These are phyloP conservation scores for Suillus variegatus DNA, from an alignment of 768 basidiomycete species.

Conservation along the genomic window DNA sequence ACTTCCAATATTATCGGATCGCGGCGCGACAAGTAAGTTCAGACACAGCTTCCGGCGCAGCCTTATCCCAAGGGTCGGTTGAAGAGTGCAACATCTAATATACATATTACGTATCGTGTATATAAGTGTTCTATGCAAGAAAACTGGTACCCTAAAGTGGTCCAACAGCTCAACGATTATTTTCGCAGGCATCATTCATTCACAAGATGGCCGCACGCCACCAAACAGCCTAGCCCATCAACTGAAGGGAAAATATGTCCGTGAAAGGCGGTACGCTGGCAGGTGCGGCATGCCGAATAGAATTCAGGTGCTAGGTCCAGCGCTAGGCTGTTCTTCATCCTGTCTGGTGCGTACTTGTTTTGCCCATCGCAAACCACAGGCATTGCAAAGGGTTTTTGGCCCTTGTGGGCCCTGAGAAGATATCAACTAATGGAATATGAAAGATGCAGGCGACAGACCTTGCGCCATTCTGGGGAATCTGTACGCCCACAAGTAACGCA, in stretches of 20 bases:
- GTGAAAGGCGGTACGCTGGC: not conserved
- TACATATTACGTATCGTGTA: slow-evolving; percentile 11
- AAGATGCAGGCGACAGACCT: slow-evolving; percentile 43
- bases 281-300: not conserved
- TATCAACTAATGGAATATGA: slow-evolving; percentile 17
- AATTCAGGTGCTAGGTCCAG: slow-evolving; percentile 20
- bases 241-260: not conserved
- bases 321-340: slow-evolving; percentile 32
- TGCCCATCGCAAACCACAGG: slow-evolving; percentile 93
- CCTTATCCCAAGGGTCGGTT: not conserved
- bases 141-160: not conserved
- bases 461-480: slow-evolving; percentile 97
- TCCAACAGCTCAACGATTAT: not conserved
- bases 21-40: not conserved
- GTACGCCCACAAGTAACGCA: slow-evolving; percentile 94
- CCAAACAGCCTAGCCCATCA: not conserved
- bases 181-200: no score
- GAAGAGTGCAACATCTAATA: not conserved
- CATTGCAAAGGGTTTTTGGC: slow-evolving; percentile 97
- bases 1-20: not conserved
- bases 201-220: not conserved
- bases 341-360: slow-evolving; percentile 59
- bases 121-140: slow-evolving; percentile 17
- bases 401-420: slow-evolving; percentile 78
- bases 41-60: not conserved